phyloP scores from a whole-genome alignment of 2,329 filamentous ascomycete species.

The Dactylellina sp. region DNA sequence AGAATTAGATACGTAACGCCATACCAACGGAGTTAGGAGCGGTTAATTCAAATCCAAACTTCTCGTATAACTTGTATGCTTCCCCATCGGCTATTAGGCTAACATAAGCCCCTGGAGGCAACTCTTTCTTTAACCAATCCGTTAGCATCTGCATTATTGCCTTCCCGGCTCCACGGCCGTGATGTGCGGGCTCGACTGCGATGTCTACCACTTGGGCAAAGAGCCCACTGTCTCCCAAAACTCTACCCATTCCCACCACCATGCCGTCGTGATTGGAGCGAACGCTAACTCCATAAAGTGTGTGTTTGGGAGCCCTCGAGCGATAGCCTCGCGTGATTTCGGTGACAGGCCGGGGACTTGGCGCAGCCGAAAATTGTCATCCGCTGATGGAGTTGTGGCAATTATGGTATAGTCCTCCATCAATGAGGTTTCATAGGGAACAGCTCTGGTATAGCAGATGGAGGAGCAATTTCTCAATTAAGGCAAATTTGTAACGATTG shows the following conservation, averaged over 20 bases:
- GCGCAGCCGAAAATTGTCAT: slow-evolving; percentile 34
- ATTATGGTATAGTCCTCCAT: slow-evolving; percentile 21
- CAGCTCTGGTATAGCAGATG: too few relatives aligned
- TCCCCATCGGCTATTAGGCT: slow-evolving; percentile 37
- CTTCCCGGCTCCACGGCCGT: slow-evolving; percentile 21
- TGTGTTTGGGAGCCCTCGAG: slow-evolving; percentile 28
- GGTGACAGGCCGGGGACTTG: slow-evolving; percentile 26
- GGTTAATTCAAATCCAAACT: slow-evolving; percentile 35
- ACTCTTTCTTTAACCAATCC: slow-evolving; percentile 18
- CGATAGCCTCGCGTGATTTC: slow-evolving; percentile 37
- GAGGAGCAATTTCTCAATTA: too few relatives aligned
- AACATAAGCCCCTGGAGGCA: slow-evolving; percentile 31
- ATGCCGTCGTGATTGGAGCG: not conserved
- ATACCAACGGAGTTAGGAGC: slow-evolving; percentile 37
- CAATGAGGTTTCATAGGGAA: too few relatives aligned
- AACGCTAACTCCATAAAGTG: slow-evolving; percentile 23
- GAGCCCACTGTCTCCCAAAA: slow-evolving; percentile 29
- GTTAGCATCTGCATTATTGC: slow-evolving; percentile 26
- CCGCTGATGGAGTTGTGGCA: slow-evolving; percentile 5
- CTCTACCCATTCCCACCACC: slow-evolving; percentile 31
- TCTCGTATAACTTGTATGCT: slow-evolving; percentile 30
- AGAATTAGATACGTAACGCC: slow-evolving; percentile 34
- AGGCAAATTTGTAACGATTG: too few relatives aligned
- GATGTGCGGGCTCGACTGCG: slow-evolving; percentile 27
- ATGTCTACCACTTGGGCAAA: slow-evolving; percentile 39